Base-by-base conservation (phyloP, 2,329 filamentous ascomycete species). In the Penicillium oxalicum region DNA sequence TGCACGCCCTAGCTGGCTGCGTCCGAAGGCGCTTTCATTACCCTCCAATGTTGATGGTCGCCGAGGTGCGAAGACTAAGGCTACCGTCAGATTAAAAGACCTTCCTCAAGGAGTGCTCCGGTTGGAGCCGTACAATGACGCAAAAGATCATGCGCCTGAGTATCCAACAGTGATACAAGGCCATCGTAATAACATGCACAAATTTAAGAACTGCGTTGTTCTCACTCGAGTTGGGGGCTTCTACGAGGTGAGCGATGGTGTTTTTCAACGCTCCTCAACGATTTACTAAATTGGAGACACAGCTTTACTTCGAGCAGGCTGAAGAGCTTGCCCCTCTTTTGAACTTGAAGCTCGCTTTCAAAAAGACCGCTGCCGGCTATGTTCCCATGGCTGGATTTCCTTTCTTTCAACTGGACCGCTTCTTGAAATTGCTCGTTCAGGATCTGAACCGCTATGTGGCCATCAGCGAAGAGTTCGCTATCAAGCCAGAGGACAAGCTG, bases 361-460 rank as follows among this genome's bases (percentile, higher is more conserved):
- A 88, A 67, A 90, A 83, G 68, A 89, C 87, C n/a, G 87, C 73
- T 55, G 84, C 83, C 7, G 87, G 86, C 1, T 79, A 81, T 24
- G 88, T 98, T 13, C 74, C 91, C 5, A 97, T 98, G 91, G 86
- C 91, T 56, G 93, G 93, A 2, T 98, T 98, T 59, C 93, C 91
- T 13, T 90, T 88, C 67, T 91, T 88, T 62, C 91, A 97, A 65
- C 77, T 98, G 26, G 91, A 97, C 63, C 83, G 90, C 25, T 96
- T 90, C 67, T 80, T 98, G 59, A 97, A 96, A 69, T 82, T 88
- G 52, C 79, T 98, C 18, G 93, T 98, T 3, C 86, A 95, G 66
- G 93, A 97, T 64, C 73, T 93, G 40, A 88, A 87, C 66, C 87
- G 88, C 62, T 88, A 94, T 69, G 93, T 98, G 53, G 93, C 93